phyloP scores from a whole-genome alignment of 106 monocot species.

The Dioscorea dumetorum region DNA sequence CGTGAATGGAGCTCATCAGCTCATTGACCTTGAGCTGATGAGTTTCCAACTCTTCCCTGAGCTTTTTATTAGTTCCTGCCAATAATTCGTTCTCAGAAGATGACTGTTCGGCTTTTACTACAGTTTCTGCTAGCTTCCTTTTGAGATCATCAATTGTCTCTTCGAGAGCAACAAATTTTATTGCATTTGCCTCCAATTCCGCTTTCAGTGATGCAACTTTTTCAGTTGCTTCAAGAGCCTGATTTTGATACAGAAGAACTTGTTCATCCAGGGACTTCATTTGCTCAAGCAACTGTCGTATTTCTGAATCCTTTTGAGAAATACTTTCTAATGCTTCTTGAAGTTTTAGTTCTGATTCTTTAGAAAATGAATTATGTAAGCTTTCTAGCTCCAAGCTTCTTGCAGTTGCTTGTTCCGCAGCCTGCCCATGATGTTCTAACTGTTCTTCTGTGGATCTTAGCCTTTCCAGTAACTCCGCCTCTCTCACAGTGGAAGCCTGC shows the following conservation, averaged over 20 bases:
- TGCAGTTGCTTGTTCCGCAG: constrained; percentile 34
- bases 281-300: constrained; percentile 32
- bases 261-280: constrained; percentile 42
- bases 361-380: constrained; percentile 27
- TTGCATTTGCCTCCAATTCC: constrained; percentile 51
- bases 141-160: constrained; percentile 41
- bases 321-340: constrained; percentile 34
- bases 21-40: constrained; percentile 37
- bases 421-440: constrained; percentile 43
- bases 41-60: constrained; percentile 53
- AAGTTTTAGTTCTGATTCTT: constrained; percentile 64
- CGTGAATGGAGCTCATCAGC: constrained; percentile 31
- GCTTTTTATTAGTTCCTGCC: constrained; percentile 29
- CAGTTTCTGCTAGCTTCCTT: constrained; percentile 28
- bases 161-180: constrained; percentile 20
- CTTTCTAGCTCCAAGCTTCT: constrained; percentile 58
- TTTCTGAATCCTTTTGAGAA: constrained; percentile 55
- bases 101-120: constrained; percentile 28
- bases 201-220: constrained; percentile 35
- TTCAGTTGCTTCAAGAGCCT: constrained; percentile 38
- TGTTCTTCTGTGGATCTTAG: constrained; percentile 42
- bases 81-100: constrained; percentile 44
- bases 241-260: constrained; percentile 23
- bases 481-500: constrained; percentile 39
- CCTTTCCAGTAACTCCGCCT: constrained; percentile 39